Evolutionary conservation across 2,329 filamentous ascomycete species (phyloP).

Genomic region (Davidsoniella neocaledoniae): DNA sequence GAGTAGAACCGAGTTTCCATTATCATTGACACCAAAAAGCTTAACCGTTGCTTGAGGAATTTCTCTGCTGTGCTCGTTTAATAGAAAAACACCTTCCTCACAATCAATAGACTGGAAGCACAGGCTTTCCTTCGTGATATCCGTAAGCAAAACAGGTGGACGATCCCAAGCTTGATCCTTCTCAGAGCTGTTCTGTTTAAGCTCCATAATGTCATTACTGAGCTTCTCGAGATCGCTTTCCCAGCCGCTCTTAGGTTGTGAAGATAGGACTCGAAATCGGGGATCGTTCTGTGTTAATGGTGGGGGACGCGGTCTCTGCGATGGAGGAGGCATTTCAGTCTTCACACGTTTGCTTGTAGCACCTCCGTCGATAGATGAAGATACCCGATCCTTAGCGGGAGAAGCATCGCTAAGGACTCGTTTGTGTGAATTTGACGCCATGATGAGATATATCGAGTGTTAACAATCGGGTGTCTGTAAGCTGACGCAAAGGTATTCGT

Average conservation of each 20-base stretch:
- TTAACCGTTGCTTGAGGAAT: slow-evolving; percentile 51
- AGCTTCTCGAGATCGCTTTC: slow-evolving; percentile 91
- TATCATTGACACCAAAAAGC: slow-evolving; percentile 75
- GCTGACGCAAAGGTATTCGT: background rate
- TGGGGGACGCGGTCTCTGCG: background rate
- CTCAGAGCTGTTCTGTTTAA: slow-evolving; percentile 77
- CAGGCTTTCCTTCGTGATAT: slow-evolving; percentile 48
- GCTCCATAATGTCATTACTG: slow-evolving; percentile 74
- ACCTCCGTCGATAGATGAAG: background rate
- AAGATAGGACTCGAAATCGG: slow-evolving; percentile 50
- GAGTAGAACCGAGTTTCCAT: slow-evolving; percentile 79
- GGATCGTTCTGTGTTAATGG: slow-evolving; percentile 32
- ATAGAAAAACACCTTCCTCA: slow-evolving; percentile 71
- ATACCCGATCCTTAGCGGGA: background rate
- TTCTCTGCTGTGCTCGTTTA: slow-evolving; percentile 28
- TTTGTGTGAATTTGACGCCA: slow-evolving; percentile 5
- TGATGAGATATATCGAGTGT: background rate
- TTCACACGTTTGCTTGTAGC: slow-evolving; percentile 3
- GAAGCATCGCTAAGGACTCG: slow-evolving; percentile 5
- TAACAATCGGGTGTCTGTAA: background rate
- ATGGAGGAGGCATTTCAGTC: slow-evolving; percentile 2
- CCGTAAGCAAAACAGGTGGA: slow-evolving; percentile 34
- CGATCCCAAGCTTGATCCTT: slow-evolving; percentile 85
- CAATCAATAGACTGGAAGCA: slow-evolving; percentile 91
- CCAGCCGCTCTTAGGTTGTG: slow-evolving; percentile 76